A percentile compares a stretch with the other conserved stretches of the same genome.
Conservation (phyloP, 2,329 filamentous ascomycete species). For the Phialophora chinensis region DNA sequence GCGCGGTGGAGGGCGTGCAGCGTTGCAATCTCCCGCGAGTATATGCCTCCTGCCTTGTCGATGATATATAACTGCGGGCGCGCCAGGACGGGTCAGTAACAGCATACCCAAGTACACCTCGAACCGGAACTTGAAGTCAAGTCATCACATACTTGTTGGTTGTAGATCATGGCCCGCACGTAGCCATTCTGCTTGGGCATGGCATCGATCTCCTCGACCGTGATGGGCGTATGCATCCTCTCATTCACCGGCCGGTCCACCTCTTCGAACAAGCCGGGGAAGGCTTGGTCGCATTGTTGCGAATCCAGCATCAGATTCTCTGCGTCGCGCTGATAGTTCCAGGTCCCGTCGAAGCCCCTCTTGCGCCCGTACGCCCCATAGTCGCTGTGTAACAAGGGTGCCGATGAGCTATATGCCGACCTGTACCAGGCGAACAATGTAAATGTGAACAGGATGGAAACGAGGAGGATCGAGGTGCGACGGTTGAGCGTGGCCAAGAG, state of each 20-base stretch:
- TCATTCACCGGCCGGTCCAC: slow-evolving; percentile 36
- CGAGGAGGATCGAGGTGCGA: slow-evolving; percentile 16
- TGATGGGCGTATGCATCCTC: slow-evolving; percentile 35
- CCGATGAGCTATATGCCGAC: slow-evolving; percentile 8
- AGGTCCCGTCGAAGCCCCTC: slow-evolving; percentile 26
- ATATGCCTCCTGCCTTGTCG: slow-evolving; percentile 43
- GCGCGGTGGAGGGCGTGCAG: slow-evolving; percentile 57
- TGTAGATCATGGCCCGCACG: slow-evolving; percentile 47
- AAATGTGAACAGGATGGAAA: slow-evolving; percentile 6
- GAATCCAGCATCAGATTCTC: slow-evolving; percentile 38
- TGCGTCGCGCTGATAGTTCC: slow-evolving; percentile 38
- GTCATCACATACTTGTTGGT: slow-evolving; percentile 40
- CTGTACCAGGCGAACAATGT: slow-evolving; percentile 20
- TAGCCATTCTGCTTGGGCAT: slow-evolving; percentile 40
- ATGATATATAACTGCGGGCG: slow-evolving; percentile 45
- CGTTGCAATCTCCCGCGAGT: slow-evolving; percentile 47
- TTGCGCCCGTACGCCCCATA: slow-evolving; percentile 7
- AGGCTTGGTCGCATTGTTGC: slow-evolving; percentile 40
- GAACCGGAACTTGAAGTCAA: neutral
- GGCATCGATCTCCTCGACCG: slow-evolving; percentile 36
- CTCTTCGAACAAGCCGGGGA: slow-evolving; percentile 41
- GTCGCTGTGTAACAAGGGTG: slow-evolving; percentile 4
- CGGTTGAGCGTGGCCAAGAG: slow-evolving; percentile 19
- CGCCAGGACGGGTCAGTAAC: neutral
- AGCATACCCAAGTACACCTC: neutral